phyloP scores from a whole-genome alignment of 805 yeast genomes.

The Pichia gijzeniarum region DNA sequence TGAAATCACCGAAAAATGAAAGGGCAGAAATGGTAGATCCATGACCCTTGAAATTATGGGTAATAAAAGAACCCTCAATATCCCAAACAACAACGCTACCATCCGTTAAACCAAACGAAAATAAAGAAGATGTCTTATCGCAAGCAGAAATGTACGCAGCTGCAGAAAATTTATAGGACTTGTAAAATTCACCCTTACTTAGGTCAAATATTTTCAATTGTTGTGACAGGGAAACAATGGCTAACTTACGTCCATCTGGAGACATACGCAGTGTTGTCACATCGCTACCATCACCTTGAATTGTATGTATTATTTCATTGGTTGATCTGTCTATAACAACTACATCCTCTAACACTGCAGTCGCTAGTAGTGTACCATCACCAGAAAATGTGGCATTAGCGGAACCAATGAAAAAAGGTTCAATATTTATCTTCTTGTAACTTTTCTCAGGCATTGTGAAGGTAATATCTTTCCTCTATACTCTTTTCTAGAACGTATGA shows the following conservation, averaged over 20 bases:
- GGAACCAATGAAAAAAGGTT: constrained; percentile 86
- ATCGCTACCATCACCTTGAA: constrained; percentile 81
- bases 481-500: not conserved
- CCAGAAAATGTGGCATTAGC: constrained; percentile 62
- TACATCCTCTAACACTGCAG: constrained; percentile 74
- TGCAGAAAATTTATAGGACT: constrained; percentile 57
- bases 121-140: constrained; percentile 76
- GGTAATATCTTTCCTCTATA: no score
- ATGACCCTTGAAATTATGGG: constrained; percentile 91
- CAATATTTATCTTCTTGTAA: constrained; percentile 41
- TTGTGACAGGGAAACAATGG: constrained; percentile 58
- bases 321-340: constrained; percentile 59
- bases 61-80: constrained; percentile 75
- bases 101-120: constrained; percentile 94
- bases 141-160: constrained; percentile 75
- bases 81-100: constrained; percentile 92
- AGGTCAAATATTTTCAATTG: constrained; percentile 62
- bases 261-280: constrained; percentile 71
- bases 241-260: constrained; percentile 65
- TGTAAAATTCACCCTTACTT: constrained; percentile 35
- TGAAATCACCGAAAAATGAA: constrained; percentile 63
- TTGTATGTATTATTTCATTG: constrained; percentile 48
- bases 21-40: constrained; percentile 81
- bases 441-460: constrained; percentile 21
- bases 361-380: constrained; percentile 62